phyloP scores from a whole-genome alignment of 2,329 filamentous ascomycete genomes.

The Aspergillus novoparasiticus region DNA sequence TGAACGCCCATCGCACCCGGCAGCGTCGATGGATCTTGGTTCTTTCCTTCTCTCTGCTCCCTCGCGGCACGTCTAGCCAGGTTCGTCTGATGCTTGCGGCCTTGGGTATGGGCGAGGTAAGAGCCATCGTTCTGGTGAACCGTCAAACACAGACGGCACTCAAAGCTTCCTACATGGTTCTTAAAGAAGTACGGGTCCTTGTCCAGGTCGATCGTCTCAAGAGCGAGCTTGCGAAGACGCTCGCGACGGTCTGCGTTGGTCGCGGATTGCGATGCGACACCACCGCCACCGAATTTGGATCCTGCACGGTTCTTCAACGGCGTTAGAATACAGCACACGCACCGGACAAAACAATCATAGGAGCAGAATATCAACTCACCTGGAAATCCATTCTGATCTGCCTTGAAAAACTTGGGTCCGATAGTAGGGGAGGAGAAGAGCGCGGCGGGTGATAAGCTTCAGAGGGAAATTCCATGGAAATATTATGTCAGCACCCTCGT shows the following conservation, averaged over 20 bases:
- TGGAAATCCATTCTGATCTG: conserved; percentile 14
- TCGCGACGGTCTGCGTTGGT: conserved; percentile 97
- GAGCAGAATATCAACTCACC: conserved; percentile 2
- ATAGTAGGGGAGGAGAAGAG: conserved; percentile 6
- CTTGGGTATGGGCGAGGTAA: conserved; percentile 97
- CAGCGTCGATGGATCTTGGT: conserved; percentile 62
- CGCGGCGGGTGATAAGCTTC: background rate
- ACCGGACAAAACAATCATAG: background rate
- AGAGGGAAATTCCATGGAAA: background rate
- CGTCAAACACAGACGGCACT: conserved; percentile 94
- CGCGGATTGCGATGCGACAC: conserved; percentile 88
- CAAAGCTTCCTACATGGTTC: conserved; percentile 97
- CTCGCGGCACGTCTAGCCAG: conserved; percentile 92
- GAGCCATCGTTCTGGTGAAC: conserved; percentile 99
- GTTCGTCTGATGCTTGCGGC: conserved; percentile 98
- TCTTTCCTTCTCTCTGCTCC: conserved; percentile 85
- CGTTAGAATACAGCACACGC: conserved; percentile 16
- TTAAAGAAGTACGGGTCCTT: conserved; percentile 99
- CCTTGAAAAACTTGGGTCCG: background rate
- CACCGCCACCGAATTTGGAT: conserved; percentile 96
- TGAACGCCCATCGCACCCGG: conserved; percentile 77
- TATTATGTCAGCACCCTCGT: background rate
- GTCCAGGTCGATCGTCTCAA: conserved; percentile 98
- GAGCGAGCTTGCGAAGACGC: conserved; percentile 93
- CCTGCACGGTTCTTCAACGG: conserved; percentile 79